Evolutionary conservation across 306 rosid species (phyloP).

Genomic region (Notholithocarpus densiflorus): DNA sequence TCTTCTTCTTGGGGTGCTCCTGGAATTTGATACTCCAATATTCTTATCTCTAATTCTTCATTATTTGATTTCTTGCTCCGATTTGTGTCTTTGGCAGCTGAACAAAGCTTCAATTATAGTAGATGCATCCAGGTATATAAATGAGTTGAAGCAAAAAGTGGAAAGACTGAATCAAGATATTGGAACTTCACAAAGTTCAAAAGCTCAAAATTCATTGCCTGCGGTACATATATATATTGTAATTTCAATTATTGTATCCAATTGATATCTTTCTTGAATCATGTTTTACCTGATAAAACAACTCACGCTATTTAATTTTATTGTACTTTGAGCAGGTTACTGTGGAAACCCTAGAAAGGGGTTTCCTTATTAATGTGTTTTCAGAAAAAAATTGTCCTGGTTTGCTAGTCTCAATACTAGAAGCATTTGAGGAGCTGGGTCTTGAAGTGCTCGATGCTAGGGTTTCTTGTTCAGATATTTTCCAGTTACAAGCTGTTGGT

Average conservation of each 20-base stretch:
- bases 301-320: neutral
- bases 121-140: conserved; percentile 68
- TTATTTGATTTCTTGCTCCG: neutral
- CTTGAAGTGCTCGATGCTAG: conserved; percentile 88
- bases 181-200: conserved; percentile 38
- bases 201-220: conserved; percentile 35
- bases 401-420: conserved; percentile 61
- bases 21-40: too few relatives aligned
- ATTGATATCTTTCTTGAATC: neutral
- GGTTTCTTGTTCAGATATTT: conserved; percentile 81
- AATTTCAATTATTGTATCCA: neutral
- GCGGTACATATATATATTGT: conserved; percentile 35
- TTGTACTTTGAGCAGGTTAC: conserved; percentile 46
- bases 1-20: neutral
- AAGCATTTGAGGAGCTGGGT: conserved; percentile 75
- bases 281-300: neutral
- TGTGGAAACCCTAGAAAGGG: conserved; percentile 68
- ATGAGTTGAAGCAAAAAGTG: conserved; percentile 69
- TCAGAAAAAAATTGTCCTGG: conserved; percentile 66
- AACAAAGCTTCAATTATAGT: conserved; percentile 70
- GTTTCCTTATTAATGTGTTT: conserved; percentile 66
- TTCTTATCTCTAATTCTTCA: neutral
- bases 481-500: conserved; percentile 76
- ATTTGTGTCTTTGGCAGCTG: conserved; percentile 34
- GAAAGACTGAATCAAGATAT: conserved; percentile 49